phyloP scores from a whole-genome alignment of 805 yeast genomes.

The Ogataea thermomethanolica region DNA sequence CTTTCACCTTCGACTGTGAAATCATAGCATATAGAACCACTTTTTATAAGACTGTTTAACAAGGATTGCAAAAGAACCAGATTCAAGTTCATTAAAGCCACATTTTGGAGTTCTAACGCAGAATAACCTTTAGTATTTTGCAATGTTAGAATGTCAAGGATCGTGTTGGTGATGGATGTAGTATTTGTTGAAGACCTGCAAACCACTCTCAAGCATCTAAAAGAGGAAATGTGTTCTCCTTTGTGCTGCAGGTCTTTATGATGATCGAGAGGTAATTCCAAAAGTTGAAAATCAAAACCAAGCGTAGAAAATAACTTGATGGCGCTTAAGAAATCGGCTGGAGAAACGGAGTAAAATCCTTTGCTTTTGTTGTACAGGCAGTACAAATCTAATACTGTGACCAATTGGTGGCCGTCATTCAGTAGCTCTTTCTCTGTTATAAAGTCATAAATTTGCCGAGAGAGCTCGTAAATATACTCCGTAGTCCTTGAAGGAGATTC shows the following conservation, averaged over 20 bases:
- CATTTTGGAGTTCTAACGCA: conserved; percentile 26
- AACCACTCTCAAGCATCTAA: conserved; percentile 12
- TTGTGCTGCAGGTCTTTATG: conserved; percentile 8
- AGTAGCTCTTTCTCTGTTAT: conserved; percentile 43
- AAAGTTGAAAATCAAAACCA: conserved; percentile 25
- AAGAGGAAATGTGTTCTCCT: conserved; percentile 21
- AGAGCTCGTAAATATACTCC: conserved; percentile 53
- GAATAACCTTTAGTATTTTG: conserved; percentile 25
- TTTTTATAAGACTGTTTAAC: not conserved
- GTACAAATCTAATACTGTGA: conserved; percentile 60
- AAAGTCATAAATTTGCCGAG: conserved; percentile 78
- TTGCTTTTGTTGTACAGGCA: conserved; percentile 62
- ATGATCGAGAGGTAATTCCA: conserved; percentile 49
- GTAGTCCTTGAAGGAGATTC: conserved; percentile 13
- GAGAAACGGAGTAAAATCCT: conserved; percentile 64
- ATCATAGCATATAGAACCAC: conserved; percentile 3
- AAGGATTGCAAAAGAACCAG: conserved; percentile 4
- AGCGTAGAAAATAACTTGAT: conserved; percentile 53
- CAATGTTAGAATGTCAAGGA: conserved; percentile 17
- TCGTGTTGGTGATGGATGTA: conserved; percentile 22
- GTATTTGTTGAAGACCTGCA: conserved; percentile 25
- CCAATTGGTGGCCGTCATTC: conserved; percentile 51
- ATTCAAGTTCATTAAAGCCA: not conserved
- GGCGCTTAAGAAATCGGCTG: conserved; percentile 63
- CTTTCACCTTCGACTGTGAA: conserved; percentile 2